These are phyloP conservation scores for Boletus semigastroideus DNA, from an alignment of 1,284 basidiomycete genomes.

Conservation along the genomic window DNA sequence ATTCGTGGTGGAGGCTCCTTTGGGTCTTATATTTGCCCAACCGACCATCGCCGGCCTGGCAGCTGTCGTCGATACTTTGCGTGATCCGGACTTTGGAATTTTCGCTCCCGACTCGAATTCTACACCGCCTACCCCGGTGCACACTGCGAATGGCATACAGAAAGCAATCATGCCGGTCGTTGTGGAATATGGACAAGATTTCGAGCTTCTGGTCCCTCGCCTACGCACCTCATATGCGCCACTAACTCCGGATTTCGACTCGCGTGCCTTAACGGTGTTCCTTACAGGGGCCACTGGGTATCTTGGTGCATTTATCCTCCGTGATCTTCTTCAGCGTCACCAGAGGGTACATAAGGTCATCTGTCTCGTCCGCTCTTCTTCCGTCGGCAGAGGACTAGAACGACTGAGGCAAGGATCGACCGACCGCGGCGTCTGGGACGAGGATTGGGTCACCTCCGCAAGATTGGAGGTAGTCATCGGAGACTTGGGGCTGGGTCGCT, in stretches of 20 bases:
- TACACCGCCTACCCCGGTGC: conserved; percentile 14
- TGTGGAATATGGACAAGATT: conserved; percentile 81
- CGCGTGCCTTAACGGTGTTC: conserved; percentile 75
- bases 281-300: conserved; percentile 98
- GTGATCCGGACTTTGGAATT: conserved; percentile 82
- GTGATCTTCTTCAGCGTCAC: conserved; percentile 70
- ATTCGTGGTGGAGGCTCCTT: conserved; percentile 89
- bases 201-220: conserved; percentile 59
- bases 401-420: conserved; percentile 78
- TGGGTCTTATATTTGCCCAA: conserved; percentile 91
- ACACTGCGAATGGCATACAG: conserved; percentile 18
- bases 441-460: conserved; percentile 74
- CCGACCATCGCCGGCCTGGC: conserved; percentile 88
- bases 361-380: conserved; percentile 83
- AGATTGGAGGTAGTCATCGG: conserved; percentile 86
- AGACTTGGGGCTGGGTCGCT: conserved; percentile 76
- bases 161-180: conserved; percentile 24
- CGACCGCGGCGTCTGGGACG: conserved; percentile 92
- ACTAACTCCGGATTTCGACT: conserved; percentile 52
- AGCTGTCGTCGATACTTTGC: conserved; percentile 73
- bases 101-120: conserved; percentile 41
- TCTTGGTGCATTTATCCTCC: conserved; percentile 91
- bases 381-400: conserved; percentile 61
- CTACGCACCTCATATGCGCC: conserved; percentile 63
- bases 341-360: conserved; percentile 83